Evolutionary conservation across 78 protist species (phyloP).

Genomic region (Planoprotostelium fungivorum): DNA sequence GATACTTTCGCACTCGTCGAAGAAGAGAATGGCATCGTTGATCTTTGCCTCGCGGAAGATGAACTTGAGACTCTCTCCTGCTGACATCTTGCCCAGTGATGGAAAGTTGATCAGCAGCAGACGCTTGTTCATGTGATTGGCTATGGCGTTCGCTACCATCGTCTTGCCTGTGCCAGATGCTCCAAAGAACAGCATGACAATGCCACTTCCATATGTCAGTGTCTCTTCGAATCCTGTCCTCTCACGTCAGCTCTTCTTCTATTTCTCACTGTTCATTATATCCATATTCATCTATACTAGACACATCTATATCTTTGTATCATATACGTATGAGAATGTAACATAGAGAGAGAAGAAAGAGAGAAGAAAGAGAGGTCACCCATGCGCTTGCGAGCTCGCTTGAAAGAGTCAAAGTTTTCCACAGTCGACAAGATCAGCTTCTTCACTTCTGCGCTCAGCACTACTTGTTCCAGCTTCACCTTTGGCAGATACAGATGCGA

Average conservation of each 20-base stretch:
- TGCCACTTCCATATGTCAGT: slow-evolving; percentile 40
- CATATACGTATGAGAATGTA: too few species aligned
- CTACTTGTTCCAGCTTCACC: slow-evolving; percentile 41
- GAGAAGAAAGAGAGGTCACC: not conserved
- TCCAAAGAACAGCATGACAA: slow-evolving; percentile 64
- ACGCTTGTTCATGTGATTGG: slow-evolving; percentile 53
- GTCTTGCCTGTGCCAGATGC: slow-evolving; percentile 73
- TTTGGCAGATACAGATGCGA: slow-evolving; percentile 42
- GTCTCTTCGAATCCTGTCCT: slow-evolving; percentile 30
- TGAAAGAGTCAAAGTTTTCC: slow-evolving; percentile 13
- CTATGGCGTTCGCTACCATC: slow-evolving; percentile 71
- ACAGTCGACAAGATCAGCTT: slow-evolving; percentile 18
- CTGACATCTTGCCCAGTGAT: slow-evolving; percentile 13
- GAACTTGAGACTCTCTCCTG: slow-evolving; percentile 15
- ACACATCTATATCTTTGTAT: too few species aligned
- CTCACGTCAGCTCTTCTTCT: too few species aligned
- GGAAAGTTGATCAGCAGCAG: slow-evolving; percentile 36
- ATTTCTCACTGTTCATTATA: too few species aligned
- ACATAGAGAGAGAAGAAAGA: not conserved
- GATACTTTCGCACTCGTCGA: slow-evolving; percentile 71
- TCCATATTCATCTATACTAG: too few species aligned
- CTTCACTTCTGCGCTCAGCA: slow-evolving; percentile 40
- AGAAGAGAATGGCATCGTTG: slow-evolving; percentile 67
- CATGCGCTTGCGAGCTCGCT: not conserved
- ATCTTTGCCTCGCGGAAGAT: slow-evolving; percentile 73